These are phyloP conservation scores for Brassica hybrid DNA, from an alignment of 441 rosid genomes.

Conservation along the genomic window DNA sequence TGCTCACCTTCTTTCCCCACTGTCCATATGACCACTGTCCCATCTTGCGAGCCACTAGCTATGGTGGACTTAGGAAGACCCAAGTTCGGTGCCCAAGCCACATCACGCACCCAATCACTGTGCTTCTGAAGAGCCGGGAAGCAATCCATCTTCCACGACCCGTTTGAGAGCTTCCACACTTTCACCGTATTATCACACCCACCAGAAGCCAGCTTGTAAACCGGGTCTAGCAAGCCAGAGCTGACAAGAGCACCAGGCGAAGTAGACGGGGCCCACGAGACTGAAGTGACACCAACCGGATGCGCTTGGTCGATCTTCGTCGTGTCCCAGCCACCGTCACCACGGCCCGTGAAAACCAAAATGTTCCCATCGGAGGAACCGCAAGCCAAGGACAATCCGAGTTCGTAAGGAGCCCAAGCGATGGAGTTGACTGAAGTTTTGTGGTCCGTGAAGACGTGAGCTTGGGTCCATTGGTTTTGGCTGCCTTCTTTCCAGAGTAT, in stretches of 20 bases:
- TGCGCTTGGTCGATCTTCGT: conserved; percentile 68
- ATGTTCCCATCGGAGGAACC: conserved; percentile 76
- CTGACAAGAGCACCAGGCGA: conserved; percentile 67
- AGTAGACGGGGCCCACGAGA: conserved; percentile 68
- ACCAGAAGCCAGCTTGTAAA: conserved; percentile 68
- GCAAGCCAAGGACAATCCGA: conserved; percentile 69
- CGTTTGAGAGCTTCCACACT: conserved; percentile 75
- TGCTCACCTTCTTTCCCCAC: conserved; percentile 75
- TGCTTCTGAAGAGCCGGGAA: conserved; percentile 75
- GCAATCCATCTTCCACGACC: conserved; percentile 76
- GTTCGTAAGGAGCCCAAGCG: conserved; percentile 73
- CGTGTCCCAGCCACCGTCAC: conserved; percentile 74
- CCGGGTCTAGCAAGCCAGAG: conserved; percentile 55
- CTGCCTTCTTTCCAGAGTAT: conserved; percentile 74
- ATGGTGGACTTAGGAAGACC: conserved; percentile 93
- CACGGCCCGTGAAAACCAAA: conserved; percentile 56
- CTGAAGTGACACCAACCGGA: conserved; percentile 72
- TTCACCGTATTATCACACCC: conserved; percentile 81
- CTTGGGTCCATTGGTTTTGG: conserved; percentile 68
- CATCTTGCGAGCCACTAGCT: conserved; percentile 84
- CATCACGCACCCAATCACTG: conserved; percentile 77
- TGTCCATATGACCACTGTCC: conserved; percentile 80
- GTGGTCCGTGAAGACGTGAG: conserved; percentile 61
- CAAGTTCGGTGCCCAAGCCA: conserved; percentile 88
- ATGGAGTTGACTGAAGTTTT: conserved; percentile 69